Evolutionary conservation across 106 monocot genomes (phyloP), one percentile per base, ranked within the genome.

Genomic region (Dendrobium huoshanense): DNA sequence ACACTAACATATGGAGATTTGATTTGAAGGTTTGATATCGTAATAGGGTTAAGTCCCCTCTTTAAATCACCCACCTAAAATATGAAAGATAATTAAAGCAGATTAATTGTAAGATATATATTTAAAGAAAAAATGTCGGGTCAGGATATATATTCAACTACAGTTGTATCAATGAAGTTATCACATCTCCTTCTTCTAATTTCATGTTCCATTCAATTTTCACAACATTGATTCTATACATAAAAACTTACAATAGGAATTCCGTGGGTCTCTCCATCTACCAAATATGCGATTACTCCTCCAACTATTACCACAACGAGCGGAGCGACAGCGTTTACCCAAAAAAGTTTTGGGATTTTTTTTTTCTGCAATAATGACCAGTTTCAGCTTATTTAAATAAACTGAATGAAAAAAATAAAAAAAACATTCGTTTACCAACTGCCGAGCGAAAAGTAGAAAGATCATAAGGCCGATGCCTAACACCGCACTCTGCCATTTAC

Each of bases 21-120:
- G 51, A 96, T 90, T 19, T 79, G 84, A 49, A 96, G 79, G 20
- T 92, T 7, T 0, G 78, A 33, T 20, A 89, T 84, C 7, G 90
- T 89, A 2, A 90, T 68, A 27, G 96, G 96, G 79, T 94, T 96
- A 6, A 96, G 58, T 9, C 96, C 96, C 72, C 87, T 96, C 83
- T 90, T 90, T 75, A 96, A 72, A 8, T 84, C 80, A 15, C 96
- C 96, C n/a, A 96, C 92, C 96, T 96, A 24, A 13, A 18, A 65
- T 65, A 51, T 65, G 51, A 51, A 51, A 51, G 51, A 13, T 51
- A 51, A 51, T 51, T 13, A 51, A 51, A 51, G 51, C 1, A 51
- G 10, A 13, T 13, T 9, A 9, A 51, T 51, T 51, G 15, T 51
- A 11, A 51, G 9, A 51, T 15, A 51, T 15, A 13, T 15, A 48